Base-by-base conservation (phyloP, 768 basidiomycete genomes). In the Mycena rebaudengoi region DNA sequence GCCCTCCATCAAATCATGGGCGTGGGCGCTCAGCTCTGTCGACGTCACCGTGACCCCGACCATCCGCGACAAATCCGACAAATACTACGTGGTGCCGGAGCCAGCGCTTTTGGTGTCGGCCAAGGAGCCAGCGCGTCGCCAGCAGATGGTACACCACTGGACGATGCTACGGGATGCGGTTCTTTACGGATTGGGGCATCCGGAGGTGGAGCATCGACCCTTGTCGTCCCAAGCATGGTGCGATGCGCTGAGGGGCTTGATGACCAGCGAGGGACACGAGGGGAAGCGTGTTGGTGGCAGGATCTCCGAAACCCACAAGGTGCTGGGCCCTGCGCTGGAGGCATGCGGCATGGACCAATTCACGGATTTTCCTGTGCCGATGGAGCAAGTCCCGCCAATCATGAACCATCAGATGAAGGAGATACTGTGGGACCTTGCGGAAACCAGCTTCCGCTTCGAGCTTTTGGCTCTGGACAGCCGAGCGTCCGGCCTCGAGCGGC, bases 401-500 rank as follows among this genome's bases (percentile, higher is more conserved):
- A 29, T 44, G 1, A 5, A 12, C 3, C 4, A 54, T 16, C 37
- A 40, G 1, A 39, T 48, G 7, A 10, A 33, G 11, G 50, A 45
- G 16, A 44, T 60, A 8, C 11, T 60, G 0, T 60, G 50, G 59
- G 11, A 7, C 2, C 8, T 60, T 16, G 59, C 50, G 25, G 59
- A 60, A 35, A 53, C 18, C 3, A 60, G 37, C 7, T 60, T 51
- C 21, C 59, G 59, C 23, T 60, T 35, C 18, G 59, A 60, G n/a
- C 28, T 60, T 12, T 25, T 60, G 1, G 49, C 41, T 1, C 39
- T 60, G 2, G 50, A 60, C 29, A 16, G 20, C 2, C 50, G 41
- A 0, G 59, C 59, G 1, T 45, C 40, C 10, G 11, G 50, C 2
- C 6, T 26, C 8, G 23, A 52, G 13, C 59, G 41, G 4, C 3